phyloP scores from a whole-genome alignment of 805 yeast species.

The Saccharomycopsis babjevae region DNA sequence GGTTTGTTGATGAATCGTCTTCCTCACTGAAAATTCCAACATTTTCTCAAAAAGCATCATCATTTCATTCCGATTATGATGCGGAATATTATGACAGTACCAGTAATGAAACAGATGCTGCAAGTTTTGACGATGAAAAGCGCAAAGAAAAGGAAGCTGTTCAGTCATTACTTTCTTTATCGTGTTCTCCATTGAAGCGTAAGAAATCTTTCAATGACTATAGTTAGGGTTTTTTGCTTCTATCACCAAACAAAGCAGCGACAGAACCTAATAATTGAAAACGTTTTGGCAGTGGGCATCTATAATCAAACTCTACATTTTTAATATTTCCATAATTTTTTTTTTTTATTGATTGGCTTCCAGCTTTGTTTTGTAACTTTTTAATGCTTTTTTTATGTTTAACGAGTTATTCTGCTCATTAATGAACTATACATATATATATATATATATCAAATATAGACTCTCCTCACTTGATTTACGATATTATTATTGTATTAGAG shows the following conservation, averaged over 20 bases:
- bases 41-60: neutral
- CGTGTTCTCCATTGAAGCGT: neutral
- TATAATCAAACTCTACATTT: too few relatives aligned
- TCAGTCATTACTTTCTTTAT: slow-evolving; percentile 9
- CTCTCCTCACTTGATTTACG: neutral
- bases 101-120: neutral
- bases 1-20: neutral
- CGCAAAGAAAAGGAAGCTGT: slow-evolving; percentile 18
- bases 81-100: neutral
- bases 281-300: neutral
- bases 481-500: neutral
- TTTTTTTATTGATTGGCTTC: neutral
- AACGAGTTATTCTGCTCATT: neutral
- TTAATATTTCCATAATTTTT: too few relatives aligned
- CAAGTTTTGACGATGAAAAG: slow-evolving; percentile 5
- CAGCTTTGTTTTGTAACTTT: neutral
- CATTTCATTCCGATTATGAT: neutral
- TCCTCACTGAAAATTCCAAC: neutral
- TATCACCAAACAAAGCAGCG: neutral
- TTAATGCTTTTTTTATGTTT: neutral
- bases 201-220: neutral
- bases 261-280: neutral
- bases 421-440: neutral
- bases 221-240: neutral
- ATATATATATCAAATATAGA: neutral